Evolutionary conservation across 2,329 filamentous ascomycete genomes (phyloP), one percentile per base, ranked within the genome.

Genomic region (Penicillium verrucosum): DNA sequence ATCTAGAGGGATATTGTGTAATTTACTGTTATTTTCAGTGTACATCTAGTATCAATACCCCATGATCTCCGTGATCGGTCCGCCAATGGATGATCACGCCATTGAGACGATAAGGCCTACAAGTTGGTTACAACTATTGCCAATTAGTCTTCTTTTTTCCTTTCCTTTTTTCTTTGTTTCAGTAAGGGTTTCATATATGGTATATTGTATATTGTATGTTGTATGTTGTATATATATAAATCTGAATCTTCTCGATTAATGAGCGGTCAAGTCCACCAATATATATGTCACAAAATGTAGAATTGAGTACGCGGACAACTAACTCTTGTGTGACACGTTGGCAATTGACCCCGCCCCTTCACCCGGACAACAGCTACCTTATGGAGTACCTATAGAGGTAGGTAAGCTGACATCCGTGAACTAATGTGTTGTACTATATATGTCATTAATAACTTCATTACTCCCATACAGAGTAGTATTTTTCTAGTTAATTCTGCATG

Each of bases 31-130:
- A 45, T 10, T 46, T 52, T 52, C 47, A 21, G 23, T 50, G 7
- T 25, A 21, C 21, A 7, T 29, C 14, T 9, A 9, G 47, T 56
- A 56, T 25, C 32, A 32, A 51, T 34, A 44, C 34, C 27, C 27
- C 29, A 43, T 52, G 51, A 38, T 52, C 54, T 56, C 54, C 54
- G 54, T 51, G 54, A 56, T 56, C 54, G 54, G 54, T 50, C 41
- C 27, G 21, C 18, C 18, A 12, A 10, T 27, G 29, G 36, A 21
- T 43, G 54, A 56, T 56, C 54, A 56, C 54, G 54, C 54, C 54
- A 56, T 56, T 56, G 23, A 29, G n/a, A 34, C 43, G 51, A 54
- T 54, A 54, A 54, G 44, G 2, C 30, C 40, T 44, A 16, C 14
- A 16, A 7, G 11, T 11, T 42, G 14, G 41, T 32, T 25, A 42